Percentiles rank a stretch among this genome's conserved stretches.
These are phyloP conservation scores for Colletotrichum lindemuthianum DNA, from an alignment of 2,329 filamentous ascomycete genomes.

Conservation along the genomic window DNA sequence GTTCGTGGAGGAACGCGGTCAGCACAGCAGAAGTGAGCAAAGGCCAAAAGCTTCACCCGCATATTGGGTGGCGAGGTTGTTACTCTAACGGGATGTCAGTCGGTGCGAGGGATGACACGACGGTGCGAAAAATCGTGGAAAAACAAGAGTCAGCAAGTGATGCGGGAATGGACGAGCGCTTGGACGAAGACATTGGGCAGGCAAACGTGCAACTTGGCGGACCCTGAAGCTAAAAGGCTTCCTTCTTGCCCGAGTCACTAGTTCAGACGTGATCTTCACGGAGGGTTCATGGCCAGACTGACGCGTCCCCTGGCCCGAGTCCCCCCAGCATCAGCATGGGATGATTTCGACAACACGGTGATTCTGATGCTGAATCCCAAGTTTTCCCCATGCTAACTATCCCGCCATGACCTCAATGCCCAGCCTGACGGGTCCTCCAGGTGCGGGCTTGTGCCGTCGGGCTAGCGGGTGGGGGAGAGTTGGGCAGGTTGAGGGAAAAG, in stretches of 20 bases:
- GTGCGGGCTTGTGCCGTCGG: slow-evolving; percentile 1
- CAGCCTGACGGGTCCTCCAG: slow-evolving; percentile 14
- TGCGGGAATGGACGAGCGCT: too few relatives aligned
- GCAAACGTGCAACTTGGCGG: too few relatives aligned
- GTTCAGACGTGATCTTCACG: too few relatives aligned
- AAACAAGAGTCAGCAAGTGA: too few relatives aligned
- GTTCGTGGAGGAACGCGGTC: slow-evolving; percentile 5
- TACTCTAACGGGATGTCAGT: slow-evolving; percentile 7
- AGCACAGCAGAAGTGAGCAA: slow-evolving; percentile 8
- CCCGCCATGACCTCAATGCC: not conserved
- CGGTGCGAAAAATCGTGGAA: not conserved
- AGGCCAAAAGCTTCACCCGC: slow-evolving; percentile 12
- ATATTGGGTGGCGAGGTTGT: slow-evolving; percentile 3
- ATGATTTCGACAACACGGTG: too few relatives aligned
- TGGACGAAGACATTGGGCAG: too few relatives aligned
- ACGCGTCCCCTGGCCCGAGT: too few relatives aligned
- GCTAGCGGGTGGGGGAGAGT: not conserved
- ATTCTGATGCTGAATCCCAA: too few relatives aligned
- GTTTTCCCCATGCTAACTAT: not conserved
- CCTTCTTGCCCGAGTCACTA: too few relatives aligned
- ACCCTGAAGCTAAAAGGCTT: too few relatives aligned
- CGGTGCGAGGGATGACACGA: not conserved
- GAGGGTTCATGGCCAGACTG: too few relatives aligned
- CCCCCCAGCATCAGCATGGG: too few relatives aligned
- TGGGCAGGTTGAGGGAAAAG: not conserved